Evolutionary conservation across 148 eudicot genomes (phyloP).

Genomic region (Dysphania ambrosioides): DNA sequence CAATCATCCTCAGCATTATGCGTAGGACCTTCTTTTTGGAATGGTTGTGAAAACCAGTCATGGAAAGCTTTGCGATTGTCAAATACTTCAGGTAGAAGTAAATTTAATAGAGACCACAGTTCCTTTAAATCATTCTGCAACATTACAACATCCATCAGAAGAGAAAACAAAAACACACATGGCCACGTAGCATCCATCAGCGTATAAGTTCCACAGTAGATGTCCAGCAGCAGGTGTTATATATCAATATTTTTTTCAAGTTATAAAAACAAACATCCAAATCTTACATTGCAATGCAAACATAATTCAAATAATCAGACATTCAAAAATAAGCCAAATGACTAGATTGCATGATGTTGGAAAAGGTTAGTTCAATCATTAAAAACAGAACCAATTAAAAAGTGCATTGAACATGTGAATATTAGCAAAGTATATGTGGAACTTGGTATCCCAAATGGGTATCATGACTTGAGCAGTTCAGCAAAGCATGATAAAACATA

Average conservation of each 20-base stretch:
- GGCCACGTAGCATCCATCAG: not conserved
- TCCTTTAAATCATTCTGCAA: constrained; percentile 96
- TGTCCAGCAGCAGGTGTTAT: not conserved
- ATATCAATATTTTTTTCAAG: not conserved
- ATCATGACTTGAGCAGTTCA: not conserved
- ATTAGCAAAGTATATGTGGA: not conserved
- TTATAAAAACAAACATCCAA: not conserved
- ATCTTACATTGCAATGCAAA: not conserved
- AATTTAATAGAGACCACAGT: constrained; percentile 93
- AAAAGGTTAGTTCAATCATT: not conserved
- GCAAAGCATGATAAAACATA: not conserved
- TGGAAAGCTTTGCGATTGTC: constrained; percentile 97
- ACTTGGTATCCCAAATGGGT: not conserved
- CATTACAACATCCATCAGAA: constrained; percentile 14
- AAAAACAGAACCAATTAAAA: not conserved
- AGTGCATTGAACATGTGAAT: not conserved
- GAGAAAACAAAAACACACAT: constrained; percentile 6
- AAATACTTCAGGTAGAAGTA: constrained; percentile 98
- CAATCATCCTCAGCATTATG: constrained; percentile 93
- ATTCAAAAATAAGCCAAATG: not conserved
- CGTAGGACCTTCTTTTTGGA: constrained; percentile 77
- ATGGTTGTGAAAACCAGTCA: constrained; percentile 98
- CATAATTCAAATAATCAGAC: not conserved
- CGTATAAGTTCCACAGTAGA: not conserved
- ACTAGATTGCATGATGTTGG: not conserved